Base-by-base conservation (phyloP, 2,329 filamentous ascomycete genomes). In the Xylariaceae sp. region DNA sequence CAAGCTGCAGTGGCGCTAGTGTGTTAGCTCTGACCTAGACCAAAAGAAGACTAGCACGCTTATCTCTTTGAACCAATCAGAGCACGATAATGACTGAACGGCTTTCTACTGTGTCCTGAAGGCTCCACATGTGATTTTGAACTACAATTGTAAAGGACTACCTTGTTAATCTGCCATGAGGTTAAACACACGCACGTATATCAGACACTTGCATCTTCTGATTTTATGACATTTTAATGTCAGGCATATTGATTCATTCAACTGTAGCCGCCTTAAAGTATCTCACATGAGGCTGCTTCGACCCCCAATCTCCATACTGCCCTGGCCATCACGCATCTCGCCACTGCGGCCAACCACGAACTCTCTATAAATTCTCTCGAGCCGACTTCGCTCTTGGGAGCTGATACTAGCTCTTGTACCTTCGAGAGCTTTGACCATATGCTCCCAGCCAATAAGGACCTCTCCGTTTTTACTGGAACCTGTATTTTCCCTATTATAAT, bases 281-380 rank as follows among this genome's bases (percentile, higher is more conserved):
- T 13, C n/a, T 57, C 66, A 96, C 93, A 97, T 97, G 65, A 98
- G 72, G 66, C 89, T 97, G 55, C 85, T 91, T 60, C 93, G 74
- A 12, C 90, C 93, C 7, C 93, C 93, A 66, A 98, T 81, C 66
- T 97, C 93, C 64, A 83, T 94, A 42, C 85, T 87, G 0, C 87
- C 89, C 65, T 97, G 88, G 2, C 93, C 93, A 64, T 86, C 91
- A 45, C 83, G 88, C 88, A 98, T 89, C 70, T 97, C 90, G 7
- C 93, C 93, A 63, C 90, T 95, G 53, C 93, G 76, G 0, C 89
- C 90, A 3, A 88, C 87, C 0, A 96, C 83, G 71, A 98, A 98
- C 67, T 98, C 93, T 13, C 76, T 73, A 61, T 98, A 98, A 47
- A 98, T 96, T 31, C 78, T 79, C 55, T 79, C 75, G 51, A 98